Percentiles rank a stretch among this genome's conserved stretches.
These are phyloP conservation scores for Senecio squalidus DNA, from an alignment of 140 eudicot species.

Conservation along the genomic window DNA sequence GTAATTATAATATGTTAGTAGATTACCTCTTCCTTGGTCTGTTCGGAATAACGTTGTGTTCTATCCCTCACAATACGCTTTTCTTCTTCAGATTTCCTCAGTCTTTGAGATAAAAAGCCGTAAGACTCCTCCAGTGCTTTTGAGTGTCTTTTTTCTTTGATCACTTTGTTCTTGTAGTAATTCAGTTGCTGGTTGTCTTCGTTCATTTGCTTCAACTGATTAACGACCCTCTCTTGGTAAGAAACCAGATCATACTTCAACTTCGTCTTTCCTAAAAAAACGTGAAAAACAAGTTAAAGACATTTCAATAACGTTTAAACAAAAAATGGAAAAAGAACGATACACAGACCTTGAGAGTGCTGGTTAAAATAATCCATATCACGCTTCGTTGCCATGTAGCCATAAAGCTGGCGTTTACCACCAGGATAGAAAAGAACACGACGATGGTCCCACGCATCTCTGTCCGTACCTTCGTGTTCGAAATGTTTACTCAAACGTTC, in stretches of 20 bases:
- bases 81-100: slow-evolving; percentile 44
- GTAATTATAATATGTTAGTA: neutral
- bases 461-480: slow-evolving; percentile 35
- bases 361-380: slow-evolving; percentile 57
- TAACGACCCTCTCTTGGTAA: slow-evolving; percentile 43
- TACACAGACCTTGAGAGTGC: slow-evolving; percentile 49
- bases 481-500: slow-evolving; percentile 64
- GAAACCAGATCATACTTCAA: slow-evolving; percentile 57
- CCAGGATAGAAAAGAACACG: slow-evolving; percentile 39
- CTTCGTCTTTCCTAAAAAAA: slow-evolving; percentile 43
- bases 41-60: slow-evolving; percentile 46
- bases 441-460: slow-evolving; percentile 52
- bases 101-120: slow-evolving; percentile 31
- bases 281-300: too few species aligned
- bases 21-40: slow-evolving; percentile 61
- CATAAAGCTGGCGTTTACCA: slow-evolving; percentile 61
- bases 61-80: slow-evolving; percentile 46
- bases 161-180: slow-evolving; percentile 37
- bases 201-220: slow-evolving; percentile 55
- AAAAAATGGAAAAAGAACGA: neutral
- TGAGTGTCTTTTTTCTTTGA: slow-evolving; percentile 33
- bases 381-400: slow-evolving; percentile 52
- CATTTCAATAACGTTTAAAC: too few species aligned
- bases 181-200: slow-evolving; percentile 64
- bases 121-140: slow-evolving; percentile 52